A percentile compares a stretch with the other conserved stretches of the same genome.
Conservation (phyloP, 805 yeast genomes). For the Yarrowia divulgata region DNA sequence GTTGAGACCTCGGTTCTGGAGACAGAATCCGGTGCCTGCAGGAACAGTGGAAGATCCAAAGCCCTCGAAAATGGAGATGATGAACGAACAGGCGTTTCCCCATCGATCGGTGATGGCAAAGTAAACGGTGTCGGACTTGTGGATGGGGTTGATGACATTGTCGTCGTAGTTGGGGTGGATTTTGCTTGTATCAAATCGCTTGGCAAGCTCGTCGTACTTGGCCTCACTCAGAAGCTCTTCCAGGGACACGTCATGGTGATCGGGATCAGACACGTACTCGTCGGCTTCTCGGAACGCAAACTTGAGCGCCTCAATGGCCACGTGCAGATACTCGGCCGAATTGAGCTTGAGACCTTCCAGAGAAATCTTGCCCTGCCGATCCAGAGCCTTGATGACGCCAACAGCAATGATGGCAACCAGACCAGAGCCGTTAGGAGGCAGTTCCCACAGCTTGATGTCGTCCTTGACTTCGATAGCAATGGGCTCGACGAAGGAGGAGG, state of each 20-base stretch:
- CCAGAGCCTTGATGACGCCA: conserved; percentile 68
- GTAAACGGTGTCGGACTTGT: conserved; percentile 74
- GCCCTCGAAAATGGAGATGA: conserved; percentile 71
- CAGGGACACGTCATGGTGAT: conserved; percentile 51
- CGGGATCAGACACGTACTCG: conserved; percentile 71
- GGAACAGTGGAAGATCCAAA: conserved; percentile 79
- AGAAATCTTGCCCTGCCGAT: conserved; percentile 54
- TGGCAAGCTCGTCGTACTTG: conserved; percentile 60
- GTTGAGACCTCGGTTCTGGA: conserved; percentile 81
- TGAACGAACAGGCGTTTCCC: conserved; percentile 84
- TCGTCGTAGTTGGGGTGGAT: conserved; percentile 54
- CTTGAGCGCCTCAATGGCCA: conserved; percentile 74
- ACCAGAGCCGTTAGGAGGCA: conserved; percentile 88
- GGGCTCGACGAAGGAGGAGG: conserved; percentile 71
- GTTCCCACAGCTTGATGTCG: conserved; percentile 72
- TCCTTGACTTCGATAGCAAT: conserved; percentile 54
- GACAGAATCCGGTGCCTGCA: conserved; percentile 63
- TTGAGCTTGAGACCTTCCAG: conserved; percentile 59
- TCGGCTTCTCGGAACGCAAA: conserved; percentile 78
- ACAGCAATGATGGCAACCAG: conserved; percentile 74
- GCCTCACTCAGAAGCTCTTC: conserved; percentile 56
- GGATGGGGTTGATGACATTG: conserved; percentile 61
- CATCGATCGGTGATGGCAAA: conserved; percentile 67
- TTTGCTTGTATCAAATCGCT: conserved; percentile 54
- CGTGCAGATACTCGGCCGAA: conserved; percentile 72